These are phyloP conservation scores for Ascochyta pisi DNA, from an alignment of 2,329 filamentous ascomycete species.

Conservation along the genomic window DNA sequence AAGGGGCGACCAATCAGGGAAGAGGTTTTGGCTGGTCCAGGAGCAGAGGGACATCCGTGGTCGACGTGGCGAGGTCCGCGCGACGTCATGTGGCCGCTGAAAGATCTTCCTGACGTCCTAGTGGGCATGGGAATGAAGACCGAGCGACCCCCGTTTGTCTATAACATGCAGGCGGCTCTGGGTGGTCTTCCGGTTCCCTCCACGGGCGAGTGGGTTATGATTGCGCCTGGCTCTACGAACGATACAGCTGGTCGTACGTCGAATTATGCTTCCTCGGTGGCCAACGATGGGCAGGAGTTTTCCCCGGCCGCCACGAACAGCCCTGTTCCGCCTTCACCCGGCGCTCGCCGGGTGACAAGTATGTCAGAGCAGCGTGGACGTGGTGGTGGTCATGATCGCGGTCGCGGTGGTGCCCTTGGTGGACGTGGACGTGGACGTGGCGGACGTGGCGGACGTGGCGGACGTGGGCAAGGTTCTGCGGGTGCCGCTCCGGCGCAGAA, in stretches of 20 bases:
- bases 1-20: background rate
- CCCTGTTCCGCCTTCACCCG: background rate
- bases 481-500: background rate
- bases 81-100: background rate
- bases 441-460: background rate
- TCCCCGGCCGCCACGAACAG: background rate
- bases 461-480: background rate
- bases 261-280: no score
- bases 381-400: background rate
- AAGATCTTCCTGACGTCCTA: background rate
- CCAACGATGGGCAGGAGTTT: no score
- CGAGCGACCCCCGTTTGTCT: background rate
- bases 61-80: constrained; percentile 1
- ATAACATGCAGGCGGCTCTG: constrained; percentile 3
- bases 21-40: background rate
- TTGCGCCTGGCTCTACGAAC: background rate
- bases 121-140: background rate
- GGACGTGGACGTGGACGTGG: background rate
- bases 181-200: background rate
- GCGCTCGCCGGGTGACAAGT: background rate
- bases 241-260: no score
- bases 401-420: background rate
- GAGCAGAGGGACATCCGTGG: constrained; percentile 1
- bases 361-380: background rate
- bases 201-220: background rate